Base-by-base conservation (phyloP, 371 early-diverging fungal genomes). In the Mucor ambiguus region DNA sequence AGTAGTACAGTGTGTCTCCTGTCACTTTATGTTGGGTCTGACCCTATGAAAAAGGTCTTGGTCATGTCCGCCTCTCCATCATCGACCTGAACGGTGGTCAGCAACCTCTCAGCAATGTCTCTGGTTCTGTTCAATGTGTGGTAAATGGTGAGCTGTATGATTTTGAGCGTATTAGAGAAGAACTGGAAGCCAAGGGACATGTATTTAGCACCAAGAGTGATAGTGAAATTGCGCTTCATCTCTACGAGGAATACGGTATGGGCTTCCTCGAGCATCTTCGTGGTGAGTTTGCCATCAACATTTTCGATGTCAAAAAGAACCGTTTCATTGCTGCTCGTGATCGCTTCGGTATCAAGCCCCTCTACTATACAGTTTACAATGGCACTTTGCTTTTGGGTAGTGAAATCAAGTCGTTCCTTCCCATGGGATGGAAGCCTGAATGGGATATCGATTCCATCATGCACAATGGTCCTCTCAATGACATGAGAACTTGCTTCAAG, bases 101-200 rank as follows among this genome's bases (percentile, higher is more conserved):
- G 10, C 73, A 73, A 44, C 73, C 69, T 43, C 30, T 68, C 4
- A 32, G 46, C 20, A 68, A 66, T 41, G 38, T 20, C 10, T 30
- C 44, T 24, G 63, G 38, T 1, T n/a, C 37, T 29, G 41, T 69
- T 29, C 66, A 60, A 54, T 61, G 60, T 20, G 69, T 73, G 4
- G 73, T 73, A 3, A 73, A 73, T 32, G 73, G 69, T 35, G 73
- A 73, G 32, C 69, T 73, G 20, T 69, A 69, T n/a, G 73, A 69
- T 29, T 63, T 61, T 62, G 73, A 73, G 44, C 60, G 72, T 12
- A 60, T 72, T 7, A 67, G 64, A 33, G 38, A 24, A 4, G 72
- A 68, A 35, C 43, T 72, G 10, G 49, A 63, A 54, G 44, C 30
- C 20, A 7, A 56, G n/a, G 68, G 72, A 20, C 68, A 72, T 30